These are phyloP conservation scores for Ganoderma resinaceum DNA, from an alignment of 1,284 basidiomycete species.

Conservation along the genomic window DNA sequence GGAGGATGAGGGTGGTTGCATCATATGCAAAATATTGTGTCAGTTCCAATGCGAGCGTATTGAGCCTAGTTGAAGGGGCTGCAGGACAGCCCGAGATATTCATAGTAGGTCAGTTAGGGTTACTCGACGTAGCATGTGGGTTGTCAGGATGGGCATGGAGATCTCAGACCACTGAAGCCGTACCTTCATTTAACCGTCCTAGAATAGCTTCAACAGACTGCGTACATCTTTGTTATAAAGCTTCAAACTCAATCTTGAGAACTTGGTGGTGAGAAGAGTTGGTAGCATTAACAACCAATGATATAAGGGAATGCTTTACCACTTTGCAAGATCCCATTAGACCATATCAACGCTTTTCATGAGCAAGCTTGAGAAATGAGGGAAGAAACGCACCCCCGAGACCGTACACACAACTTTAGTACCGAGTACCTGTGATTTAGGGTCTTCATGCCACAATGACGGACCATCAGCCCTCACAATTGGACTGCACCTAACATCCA, in stretches of 20 bases:
- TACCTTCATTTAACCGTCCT: neutral
- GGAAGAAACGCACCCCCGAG: too few species aligned
- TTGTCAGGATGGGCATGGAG: neutral
- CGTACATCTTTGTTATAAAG: neutral
- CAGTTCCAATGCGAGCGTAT: neutral
- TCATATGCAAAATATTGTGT: neutral
- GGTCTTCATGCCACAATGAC: too few species aligned
- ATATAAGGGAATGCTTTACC: neutral
- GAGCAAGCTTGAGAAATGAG: too few species aligned
- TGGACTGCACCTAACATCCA: too few species aligned
- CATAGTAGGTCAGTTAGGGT: neutral
- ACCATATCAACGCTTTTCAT: too few species aligned
- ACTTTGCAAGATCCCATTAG: too few species aligned
- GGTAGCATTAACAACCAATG: neutral
- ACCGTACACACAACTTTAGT: too few species aligned
- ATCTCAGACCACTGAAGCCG: neutral
- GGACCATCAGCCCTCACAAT: too few species aligned
- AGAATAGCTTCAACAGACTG: neutral
- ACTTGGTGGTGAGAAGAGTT: neutral
- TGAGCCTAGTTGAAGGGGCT: neutral
- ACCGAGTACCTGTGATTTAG: too few species aligned
- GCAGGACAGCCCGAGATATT: neutral
- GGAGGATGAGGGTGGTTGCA: neutral
- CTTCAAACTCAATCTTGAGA: neutral
- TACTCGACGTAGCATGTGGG: neutral